Evolutionary conservation across 495 filamentous ascomycete genomes (phyloP).

Genomic region (Penicillium cataractarum): DNA sequence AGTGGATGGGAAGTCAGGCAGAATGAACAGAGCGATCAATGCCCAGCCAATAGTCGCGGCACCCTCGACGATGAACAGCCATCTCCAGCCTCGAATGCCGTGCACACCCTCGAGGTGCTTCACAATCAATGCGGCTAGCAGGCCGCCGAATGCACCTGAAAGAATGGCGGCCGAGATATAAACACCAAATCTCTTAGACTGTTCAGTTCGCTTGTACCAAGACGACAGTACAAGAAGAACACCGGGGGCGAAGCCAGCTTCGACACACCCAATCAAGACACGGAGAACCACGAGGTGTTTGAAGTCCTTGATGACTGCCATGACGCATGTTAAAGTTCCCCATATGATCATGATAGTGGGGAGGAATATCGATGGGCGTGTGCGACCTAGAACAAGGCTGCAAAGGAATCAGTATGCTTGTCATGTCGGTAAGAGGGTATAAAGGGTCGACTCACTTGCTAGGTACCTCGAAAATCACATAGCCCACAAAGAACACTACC

Average conservation of each 20-base stretch:
- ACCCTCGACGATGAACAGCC: conserved; percentile 75
- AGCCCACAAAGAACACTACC: conserved; percentile 50
- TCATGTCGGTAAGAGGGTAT: no score
- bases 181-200: conserved; percentile 53
- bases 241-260: conserved; percentile 49
- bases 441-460: conserved; percentile 25
- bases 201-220: conserved; percentile 56
- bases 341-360: conserved; percentile 49
- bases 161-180: conserved; percentile 54
- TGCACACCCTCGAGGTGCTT: conserved; percentile 35
- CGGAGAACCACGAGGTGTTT: conserved; percentile 44
- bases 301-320: conserved; percentile 49
- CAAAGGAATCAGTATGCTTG: background rate
- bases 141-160: conserved; percentile 55
- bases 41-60: conserved; percentile 46
- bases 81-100: conserved; percentile 68
- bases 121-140: conserved; percentile 49
- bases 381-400: conserved; percentile 45
- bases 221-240: conserved; percentile 51
- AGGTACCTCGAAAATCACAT: conserved; percentile 52
- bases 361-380: conserved; percentile 49
- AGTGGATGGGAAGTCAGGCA: conserved; percentile 38
- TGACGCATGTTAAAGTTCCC: conserved; percentile 39
- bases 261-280: conserved; percentile 40
- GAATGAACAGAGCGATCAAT: conserved; percentile 30